Evolutionary conservation across 1,284 basidiomycete genomes (phyloP), one percentile per base, ranked within the genome.

Genomic region (Phaffia rhodozyma): DNA sequence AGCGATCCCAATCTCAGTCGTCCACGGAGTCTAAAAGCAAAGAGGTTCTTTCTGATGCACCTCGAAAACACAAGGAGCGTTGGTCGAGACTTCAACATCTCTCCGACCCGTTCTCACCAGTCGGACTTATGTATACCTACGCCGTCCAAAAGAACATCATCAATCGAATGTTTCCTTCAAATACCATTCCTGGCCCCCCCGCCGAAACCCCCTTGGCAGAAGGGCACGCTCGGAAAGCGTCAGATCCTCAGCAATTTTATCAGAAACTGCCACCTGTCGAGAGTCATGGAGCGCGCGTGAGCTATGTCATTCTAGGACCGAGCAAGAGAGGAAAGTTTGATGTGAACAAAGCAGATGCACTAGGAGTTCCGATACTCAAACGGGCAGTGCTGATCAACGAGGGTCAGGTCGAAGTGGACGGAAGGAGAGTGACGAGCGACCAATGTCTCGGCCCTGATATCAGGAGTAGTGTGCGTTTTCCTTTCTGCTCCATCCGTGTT

Each of bases 301-400:
- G 77, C 27, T 96, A 92, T 72, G 79, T 93, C 29, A 75, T 86
- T 52, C 80, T 89, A 57, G 89, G 90, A 0, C 88, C 91, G 0
- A 79, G 79, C 2, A 78, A 85, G 49, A 83, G 90, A 3, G 92
- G 92, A n/a, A 91, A 89, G 74, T 94, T 97, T 71, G 83, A 94
- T 67, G 83, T 76, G 0, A 75, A 76, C 63, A 84, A 83, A 67
- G 89, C 91, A 0, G 72, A 78, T 6, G 80, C 77, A 43, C 78
- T 91, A 0, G 85, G 86, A 11, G 78, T 97, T 3, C 79, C 82
- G 1, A 76, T 77, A 3, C 80, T 79, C 2, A 66, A 77, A 3
- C 75, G 77, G 55, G 74, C 67, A 11, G 74, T 81, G 54, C 72
- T 72, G 65, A 72, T 72, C 72, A 78, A 67, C 7, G 74, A 75